Evolutionary conservation across 2,329 filamentous ascomycete species (phyloP), one percentile per base, ranked within the genome.

Genomic region (Apiospora rasikravindrae): DNA sequence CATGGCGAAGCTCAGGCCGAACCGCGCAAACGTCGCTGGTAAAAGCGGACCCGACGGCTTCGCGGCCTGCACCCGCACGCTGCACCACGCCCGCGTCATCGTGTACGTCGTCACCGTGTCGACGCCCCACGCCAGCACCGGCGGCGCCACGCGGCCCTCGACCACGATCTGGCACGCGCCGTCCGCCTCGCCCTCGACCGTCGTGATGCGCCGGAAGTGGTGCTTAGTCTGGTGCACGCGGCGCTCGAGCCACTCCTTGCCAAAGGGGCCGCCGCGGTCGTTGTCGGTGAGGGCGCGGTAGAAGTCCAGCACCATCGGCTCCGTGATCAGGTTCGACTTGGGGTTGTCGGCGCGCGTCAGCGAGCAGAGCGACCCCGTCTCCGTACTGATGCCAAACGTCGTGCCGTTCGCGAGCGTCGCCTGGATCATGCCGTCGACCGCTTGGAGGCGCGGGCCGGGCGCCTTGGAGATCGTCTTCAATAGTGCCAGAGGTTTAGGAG

Each of bases 251-350:
- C 91, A 93, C 73, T 91, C 85, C 69, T 84, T 82, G 0, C 89
- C 90, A 74, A 89, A 88, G 22, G 84, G 81, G 8, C 84, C 83
- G 0, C 87, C 87, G 4, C 84, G 83, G 77, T 93, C 91, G 77
- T 93, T 93, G 81, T 93, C 90, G 0, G 91, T 93, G 49, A 88
- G 84, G 0, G 91, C 88, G 51, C 91, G 90, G 83, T 91, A 92
- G 78, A 93, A 88, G 73, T 86, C 85, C 53, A 91, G 83, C 1
- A 80, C 74, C 2, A 86, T 76, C 0, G 86, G 85, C 42, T 83
- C 77, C 4, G 83, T 84, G 68, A 89, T 82, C 40, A 88, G 77
- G 74, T 86, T 85, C 33, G 74, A 71, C 10, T 77, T 67, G 0
- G 79, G 77, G 3, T 75, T 71, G 57, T 26, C 24, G 1, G 78